These are phyloP conservation scores for Chrysanthemum seticuspe DNA, from an alignment of 129 eudicot genomes.

Conservation along the genomic window DNA sequence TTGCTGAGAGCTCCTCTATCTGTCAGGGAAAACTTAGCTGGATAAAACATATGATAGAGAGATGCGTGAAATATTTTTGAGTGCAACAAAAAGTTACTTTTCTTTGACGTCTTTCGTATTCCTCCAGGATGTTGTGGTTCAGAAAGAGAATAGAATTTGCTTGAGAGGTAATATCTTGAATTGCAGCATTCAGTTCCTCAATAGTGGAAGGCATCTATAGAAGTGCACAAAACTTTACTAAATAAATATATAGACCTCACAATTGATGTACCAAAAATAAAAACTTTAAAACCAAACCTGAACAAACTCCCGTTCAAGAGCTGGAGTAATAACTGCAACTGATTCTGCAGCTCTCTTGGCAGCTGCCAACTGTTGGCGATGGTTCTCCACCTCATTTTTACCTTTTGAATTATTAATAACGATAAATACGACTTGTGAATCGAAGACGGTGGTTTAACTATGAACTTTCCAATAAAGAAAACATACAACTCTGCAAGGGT, in stretches of 20 bases:
- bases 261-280: conserved; percentile 7
- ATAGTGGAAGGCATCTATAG: conserved; percentile 84
- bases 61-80: not conserved
- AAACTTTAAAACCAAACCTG: conserved; percentile 48
- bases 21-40: conserved; percentile 25
- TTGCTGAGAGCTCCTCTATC: conserved; percentile 63
- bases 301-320: conserved; percentile 61
- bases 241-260: not conserved
- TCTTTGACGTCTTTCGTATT: conserved; percentile 78
- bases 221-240: conserved; percentile 10
- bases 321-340: conserved; percentile 57
- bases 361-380: conserved; percentile 43
- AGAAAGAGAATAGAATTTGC: conserved; percentile 78
- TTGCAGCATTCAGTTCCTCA: conserved; percentile 84
- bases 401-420: conserved; percentile 35
- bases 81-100: conserved; percentile 38
- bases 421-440: not conserved
- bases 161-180: conserved; percentile 70
- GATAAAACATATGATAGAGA: not conserved
- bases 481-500: not conserved
- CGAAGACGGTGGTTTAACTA: not conserved
- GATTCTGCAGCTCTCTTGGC: conserved; percentile 86
- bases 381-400: conserved; percentile 50
- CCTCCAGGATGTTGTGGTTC: conserved; percentile 75
- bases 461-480: not conserved